A percentile compares a stretch with the other conserved stretches of the same genome.
These are phyloP conservation scores for Artemisia annua DNA, from an alignment of 129 eudicot genomes.

Conservation along the genomic window DNA sequence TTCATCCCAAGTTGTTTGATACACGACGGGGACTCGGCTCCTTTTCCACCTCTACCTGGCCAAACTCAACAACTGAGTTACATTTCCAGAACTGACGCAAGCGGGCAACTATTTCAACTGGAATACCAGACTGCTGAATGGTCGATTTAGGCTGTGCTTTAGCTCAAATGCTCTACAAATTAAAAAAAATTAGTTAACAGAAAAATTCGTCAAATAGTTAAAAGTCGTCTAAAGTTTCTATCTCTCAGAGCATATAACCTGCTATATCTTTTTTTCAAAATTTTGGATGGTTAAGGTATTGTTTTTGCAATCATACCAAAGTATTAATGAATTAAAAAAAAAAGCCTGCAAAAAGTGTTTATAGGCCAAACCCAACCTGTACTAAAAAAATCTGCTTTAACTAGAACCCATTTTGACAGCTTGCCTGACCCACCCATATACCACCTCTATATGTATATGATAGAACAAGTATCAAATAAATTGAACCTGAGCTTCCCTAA, in stretches of 20 bases:
- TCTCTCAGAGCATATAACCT: too few species aligned
- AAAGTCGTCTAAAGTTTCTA: background rate
- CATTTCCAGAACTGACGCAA: conserved; percentile 17
- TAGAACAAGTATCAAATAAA: conserved; percentile 18
- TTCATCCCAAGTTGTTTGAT: conserved; percentile 91
- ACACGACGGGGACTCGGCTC: conserved; percentile 73
- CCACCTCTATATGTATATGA: background rate
- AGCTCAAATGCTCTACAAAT: background rate
- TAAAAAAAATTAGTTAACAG: background rate
- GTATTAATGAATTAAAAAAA: background rate
- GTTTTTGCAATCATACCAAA: background rate
- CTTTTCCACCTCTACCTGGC: conserved; percentile 94
- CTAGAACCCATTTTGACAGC: background rate
- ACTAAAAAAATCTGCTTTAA: background rate
- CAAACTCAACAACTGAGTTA: conserved; percentile 6
- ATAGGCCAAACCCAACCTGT: conserved; percentile 2
- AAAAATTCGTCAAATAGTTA: background rate
- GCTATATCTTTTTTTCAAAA: too few species aligned
- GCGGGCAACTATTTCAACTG: background rate
- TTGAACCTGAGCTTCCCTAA: conserved; percentile 85
- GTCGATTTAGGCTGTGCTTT: background rate
- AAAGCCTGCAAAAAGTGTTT: background rate
- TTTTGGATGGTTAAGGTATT: too few species aligned
- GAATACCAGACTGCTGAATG: background rate
- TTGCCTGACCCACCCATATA: background rate